A percentile compares a stretch with the other conserved stretches of the same genome.
Evolutionary conservation across 768 basidiomycete genomes (phyloP).

Genomic region (Daedalea quercina): DNA sequence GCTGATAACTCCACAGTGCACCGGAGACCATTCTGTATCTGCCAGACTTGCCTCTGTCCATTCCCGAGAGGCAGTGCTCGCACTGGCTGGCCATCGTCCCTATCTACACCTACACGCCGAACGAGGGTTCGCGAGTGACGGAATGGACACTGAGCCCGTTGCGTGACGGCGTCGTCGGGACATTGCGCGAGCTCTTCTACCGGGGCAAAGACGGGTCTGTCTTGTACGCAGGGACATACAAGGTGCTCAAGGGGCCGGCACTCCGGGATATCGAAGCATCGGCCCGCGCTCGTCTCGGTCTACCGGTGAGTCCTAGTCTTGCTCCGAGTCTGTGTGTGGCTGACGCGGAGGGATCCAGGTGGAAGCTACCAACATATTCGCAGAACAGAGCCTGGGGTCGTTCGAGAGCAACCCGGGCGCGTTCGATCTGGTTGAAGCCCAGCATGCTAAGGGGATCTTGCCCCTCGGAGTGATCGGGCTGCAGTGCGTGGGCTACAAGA

Average conservation of each 20-base stretch:
- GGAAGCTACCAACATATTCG: too few species aligned
- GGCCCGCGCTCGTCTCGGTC: not conserved
- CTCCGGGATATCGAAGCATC: not conserved
- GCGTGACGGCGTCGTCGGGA: not conserved
- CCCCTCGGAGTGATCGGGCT: conserved; percentile 5
- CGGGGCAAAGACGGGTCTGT: conserved; percentile 1
- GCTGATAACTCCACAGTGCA: not conserved
- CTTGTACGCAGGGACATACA: conserved; percentile 9
- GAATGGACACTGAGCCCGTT: too few species aligned
- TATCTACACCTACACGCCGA: too few species aligned
- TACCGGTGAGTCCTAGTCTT: too few species aligned
- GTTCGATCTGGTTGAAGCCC: not conserved
- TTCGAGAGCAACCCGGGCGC: too few species aligned
- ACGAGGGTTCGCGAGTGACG: too few species aligned
- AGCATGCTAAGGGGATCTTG: conserved; percentile 1
- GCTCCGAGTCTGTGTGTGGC: not conserved
- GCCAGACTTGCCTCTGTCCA: too few species aligned
- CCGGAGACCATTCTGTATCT: too few species aligned
- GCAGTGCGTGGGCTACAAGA: conserved; percentile 11
- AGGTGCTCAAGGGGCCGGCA: not conserved
- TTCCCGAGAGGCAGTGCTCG: not conserved
- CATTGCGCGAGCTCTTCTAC: conserved; percentile 7
- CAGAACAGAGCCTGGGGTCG: too few species aligned
- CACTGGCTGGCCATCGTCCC: not conserved
- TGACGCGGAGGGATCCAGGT: too few species aligned